Conservation (phyloP, 371 early-diverging fungal genomes). For the Mycotypha africana region DNA sequence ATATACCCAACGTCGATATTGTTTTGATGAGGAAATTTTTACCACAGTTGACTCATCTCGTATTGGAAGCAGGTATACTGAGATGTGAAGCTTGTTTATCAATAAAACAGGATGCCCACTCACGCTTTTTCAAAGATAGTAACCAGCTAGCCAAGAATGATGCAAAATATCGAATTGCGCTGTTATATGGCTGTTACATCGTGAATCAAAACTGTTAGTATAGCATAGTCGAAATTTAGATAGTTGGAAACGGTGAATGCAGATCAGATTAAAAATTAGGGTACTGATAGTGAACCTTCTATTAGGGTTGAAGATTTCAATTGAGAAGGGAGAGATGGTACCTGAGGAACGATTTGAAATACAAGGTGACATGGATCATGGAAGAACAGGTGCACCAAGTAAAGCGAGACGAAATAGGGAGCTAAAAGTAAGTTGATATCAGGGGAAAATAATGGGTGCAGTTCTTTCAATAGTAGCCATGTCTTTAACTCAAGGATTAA, state of each 20-base stretch:
- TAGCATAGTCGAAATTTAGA: no score
- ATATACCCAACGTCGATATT: no score
- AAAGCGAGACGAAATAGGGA: conserved; percentile 7
- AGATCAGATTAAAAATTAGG: background rate
- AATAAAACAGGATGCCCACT: no score
- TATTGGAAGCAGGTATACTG: conserved; percentile 7
- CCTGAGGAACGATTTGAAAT: conserved; percentile 10
- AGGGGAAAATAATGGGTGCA: no score
- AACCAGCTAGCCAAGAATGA: background rate
- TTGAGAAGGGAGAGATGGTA: background rate
- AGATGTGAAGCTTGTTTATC: background rate
- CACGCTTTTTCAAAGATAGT: background rate
- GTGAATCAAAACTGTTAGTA: conserved; percentile 9
- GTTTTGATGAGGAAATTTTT: no score
- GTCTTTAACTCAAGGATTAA: no score
- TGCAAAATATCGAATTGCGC: conserved; percentile 4
- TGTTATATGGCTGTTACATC: conserved; percentile 12
- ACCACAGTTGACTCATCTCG: conserved; percentile 4
- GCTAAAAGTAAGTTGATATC: background rate
- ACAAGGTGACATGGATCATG: conserved; percentile 3
- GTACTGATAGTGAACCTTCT: no score
- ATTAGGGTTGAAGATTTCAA: conserved; percentile 13
- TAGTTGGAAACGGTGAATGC: no score
- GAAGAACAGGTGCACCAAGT: conserved; percentile 15
- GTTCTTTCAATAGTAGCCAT: no score